These are phyloP conservation scores for Closterium sp. DNA, from an alignment of 139 green algal species.

Conservation along the genomic window DNA sequence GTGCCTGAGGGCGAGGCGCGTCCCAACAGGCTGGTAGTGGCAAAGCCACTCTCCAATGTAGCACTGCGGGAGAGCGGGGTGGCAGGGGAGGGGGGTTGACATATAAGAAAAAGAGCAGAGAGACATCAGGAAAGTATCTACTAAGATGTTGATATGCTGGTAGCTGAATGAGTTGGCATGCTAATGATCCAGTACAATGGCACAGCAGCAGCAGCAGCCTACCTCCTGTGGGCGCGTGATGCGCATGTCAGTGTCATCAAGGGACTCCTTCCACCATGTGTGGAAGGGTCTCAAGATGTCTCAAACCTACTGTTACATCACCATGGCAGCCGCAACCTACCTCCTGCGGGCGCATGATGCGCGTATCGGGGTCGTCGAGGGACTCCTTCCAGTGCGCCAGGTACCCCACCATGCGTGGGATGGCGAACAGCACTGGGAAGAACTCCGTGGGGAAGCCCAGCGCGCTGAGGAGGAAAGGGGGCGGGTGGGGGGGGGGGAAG, in stretches of 20 bases:
- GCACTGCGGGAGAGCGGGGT: no score
- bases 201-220: not conserved
- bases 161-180: no score
- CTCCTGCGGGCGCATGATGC: constrained; percentile 97
- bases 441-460: constrained; percentile 97
- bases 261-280: constrained; percentile 92
- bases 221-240: constrained; percentile 97
- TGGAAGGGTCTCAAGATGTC: no score
- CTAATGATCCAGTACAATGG: not conserved
- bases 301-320: not conserved
- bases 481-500: not conserved
- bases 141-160: no score
- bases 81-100: no score
- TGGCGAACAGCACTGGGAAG: constrained; percentile 98
- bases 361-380: constrained; percentile 90
- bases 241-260: constrained; percentile 91
- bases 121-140: not conserved
- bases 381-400: constrained; percentile 96
- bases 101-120: not conserved
- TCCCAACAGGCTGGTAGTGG: constrained; percentile 66
- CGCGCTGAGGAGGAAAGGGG: constrained; percentile 49
- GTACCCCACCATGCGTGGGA: constrained; percentile 87
- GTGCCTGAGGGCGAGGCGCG: constrained; percentile 35
- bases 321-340: constrained; percentile 52
- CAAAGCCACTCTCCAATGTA: constrained; percentile 85